Base-by-base conservation (phyloP, 306 rosid species). In the Begonia masoniana region DNA sequence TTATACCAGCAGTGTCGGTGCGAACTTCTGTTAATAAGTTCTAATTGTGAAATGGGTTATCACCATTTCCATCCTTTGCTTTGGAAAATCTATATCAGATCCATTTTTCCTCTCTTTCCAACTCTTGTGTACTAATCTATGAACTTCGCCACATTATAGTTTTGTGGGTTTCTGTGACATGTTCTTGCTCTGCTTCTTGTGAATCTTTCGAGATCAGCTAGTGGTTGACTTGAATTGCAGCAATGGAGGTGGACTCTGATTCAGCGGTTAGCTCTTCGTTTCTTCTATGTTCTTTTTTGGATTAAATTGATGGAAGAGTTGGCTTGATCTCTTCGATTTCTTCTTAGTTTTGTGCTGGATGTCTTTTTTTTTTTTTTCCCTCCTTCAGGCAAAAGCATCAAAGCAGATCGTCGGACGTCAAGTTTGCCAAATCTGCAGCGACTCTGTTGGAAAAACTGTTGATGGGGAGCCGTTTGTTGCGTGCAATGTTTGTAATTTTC, bases 351-450 rank as follows among this genome's bases (percentile, higher is more conserved):
- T 60, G 58, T 51, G 9, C 43, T 31, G 35, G 4, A 2, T 61
- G 41, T 8, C 11, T 17, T n/a, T 21, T 41, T 52, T 12, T 48
- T 52, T 61, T 52, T 12, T 48, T 52, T 61, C 43, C 14, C 13
- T 6, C 39, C 17, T 52, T 61, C 8, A 50, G 24, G 12, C 43
- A 58, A 61, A 61, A 23, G 12, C 45, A 55, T 52, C 59, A 10
- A 61, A 61, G 47, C 66, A 24, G 24, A 50, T 50, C 41, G 58
- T 52, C 71, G 78, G 78, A 16, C 62, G 74, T 57, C 74, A 81
- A 73, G 94, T 83, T 62, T 91, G 97, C 68, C 96, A 85, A 82
- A 91, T 91, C 77, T 91, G 97, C 57, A 82, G 97, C 60, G 97
- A 91, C 63, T 78, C 57, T 54, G 79, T 83, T 47, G 97, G 97